Conservation (phyloP, 257 asterid genomes). For the Solanum clarkiae region DNA sequence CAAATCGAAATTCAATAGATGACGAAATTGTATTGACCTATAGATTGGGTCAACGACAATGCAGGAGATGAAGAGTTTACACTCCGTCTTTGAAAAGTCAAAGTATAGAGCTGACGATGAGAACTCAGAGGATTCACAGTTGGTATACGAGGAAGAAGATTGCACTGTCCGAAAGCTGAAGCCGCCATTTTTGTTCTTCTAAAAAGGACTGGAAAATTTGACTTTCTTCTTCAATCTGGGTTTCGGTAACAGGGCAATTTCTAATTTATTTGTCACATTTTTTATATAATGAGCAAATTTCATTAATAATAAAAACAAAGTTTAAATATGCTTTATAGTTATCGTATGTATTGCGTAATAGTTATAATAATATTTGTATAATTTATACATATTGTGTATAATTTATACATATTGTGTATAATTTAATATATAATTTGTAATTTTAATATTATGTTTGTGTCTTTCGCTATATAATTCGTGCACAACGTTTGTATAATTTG, state of each 20-base stretch:
- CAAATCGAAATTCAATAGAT: background rate
- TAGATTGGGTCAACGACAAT: slow-evolving; percentile 1
- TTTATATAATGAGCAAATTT: too few species aligned
- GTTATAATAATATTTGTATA: too few species aligned
- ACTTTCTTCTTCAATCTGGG: background rate
- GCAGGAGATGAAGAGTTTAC: background rate
- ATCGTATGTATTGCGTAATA: too few species aligned
- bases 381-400: too few species aligned
- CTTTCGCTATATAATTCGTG: too few species aligned
- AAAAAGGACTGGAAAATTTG: background rate
- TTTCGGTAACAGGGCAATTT: background rate
- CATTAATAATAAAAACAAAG: too few species aligned
- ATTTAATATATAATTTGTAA: too few species aligned
- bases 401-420: too few species aligned
- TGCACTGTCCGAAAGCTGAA: background rate
- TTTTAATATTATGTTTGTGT: too few species aligned
- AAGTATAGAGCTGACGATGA: background rate
- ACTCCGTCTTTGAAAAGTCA: background rate
- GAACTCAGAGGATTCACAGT: background rate
- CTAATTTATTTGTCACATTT: background rate
- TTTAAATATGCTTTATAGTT: too few species aligned
- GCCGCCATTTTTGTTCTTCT: background rate
- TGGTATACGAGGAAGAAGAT: background rate
- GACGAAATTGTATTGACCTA: background rate
- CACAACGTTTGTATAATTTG: too few species aligned